Conservation (phyloP, 495 filamentous ascomycete genomes). For the Usnea hakonensis region DNA sequence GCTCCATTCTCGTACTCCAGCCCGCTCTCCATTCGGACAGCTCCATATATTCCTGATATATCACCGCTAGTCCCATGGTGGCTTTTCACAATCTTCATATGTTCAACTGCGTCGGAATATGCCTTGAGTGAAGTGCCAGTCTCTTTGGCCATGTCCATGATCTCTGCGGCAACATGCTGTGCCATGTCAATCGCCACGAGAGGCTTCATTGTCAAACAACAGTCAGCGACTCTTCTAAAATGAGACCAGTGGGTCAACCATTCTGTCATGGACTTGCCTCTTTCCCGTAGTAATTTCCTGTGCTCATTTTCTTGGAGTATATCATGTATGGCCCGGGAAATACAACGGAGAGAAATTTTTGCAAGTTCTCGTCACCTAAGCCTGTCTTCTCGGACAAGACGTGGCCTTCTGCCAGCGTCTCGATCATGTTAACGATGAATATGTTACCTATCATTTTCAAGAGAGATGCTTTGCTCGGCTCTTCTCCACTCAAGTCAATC, state of each 20-base stretch:
- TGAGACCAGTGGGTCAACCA: not conserved
- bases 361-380: slow-evolving; percentile 58
- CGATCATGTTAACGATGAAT: slow-evolving; percentile 76
- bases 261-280: slow-evolving; percentile 26
- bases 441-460: slow-evolving; percentile 83
- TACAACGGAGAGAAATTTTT: slow-evolving; percentile 57
- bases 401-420: slow-evolving; percentile 68
- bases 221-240: not conserved
- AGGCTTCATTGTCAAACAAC: not conserved
- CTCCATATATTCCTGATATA: not conserved
- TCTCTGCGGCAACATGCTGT: not conserved
- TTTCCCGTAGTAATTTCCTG: slow-evolving; percentile 65
- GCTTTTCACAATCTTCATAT: not conserved
- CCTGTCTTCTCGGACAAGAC: slow-evolving; percentile 73
- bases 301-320: slow-evolving; percentile 65
- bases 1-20: not conserved
- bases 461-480: slow-evolving; percentile 46
- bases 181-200: not conserved
- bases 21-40: not conserved
- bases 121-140: not conserved
- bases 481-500: slow-evolving; percentile 60
- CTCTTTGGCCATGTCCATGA: not conserved
- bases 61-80: not conserved
- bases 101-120: not conserved
- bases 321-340: slow-evolving; percentile 48